Evolutionary conservation across 176 grass and related monocot species (phyloP).

Genomic region (Oryza longistaminata): DNA sequence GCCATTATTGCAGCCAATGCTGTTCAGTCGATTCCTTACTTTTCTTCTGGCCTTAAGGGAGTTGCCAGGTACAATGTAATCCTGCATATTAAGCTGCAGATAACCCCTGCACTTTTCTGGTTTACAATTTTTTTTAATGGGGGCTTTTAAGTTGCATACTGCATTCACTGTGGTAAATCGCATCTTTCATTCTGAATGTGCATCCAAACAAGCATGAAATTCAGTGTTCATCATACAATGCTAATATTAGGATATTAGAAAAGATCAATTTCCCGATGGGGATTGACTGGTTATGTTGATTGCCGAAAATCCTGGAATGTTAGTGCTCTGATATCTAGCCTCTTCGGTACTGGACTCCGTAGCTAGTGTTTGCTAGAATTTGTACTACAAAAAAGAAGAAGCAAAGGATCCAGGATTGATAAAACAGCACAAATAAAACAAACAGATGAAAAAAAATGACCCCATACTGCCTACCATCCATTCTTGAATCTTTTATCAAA

Average conservation of each 20-base stretch:
- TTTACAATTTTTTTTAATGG: conserved; percentile 3
- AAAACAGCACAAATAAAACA: not conserved
- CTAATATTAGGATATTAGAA: conserved; percentile 13
- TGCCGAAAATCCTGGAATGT: not conserved
- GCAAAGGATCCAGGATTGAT: not conserved
- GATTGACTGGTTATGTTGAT: not conserved
- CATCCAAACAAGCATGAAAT: not conserved
- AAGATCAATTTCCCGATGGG: conserved; percentile 6
- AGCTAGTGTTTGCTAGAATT: not conserved
- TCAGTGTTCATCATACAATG: not conserved
- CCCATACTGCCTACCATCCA: not conserved
- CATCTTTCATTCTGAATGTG: not conserved
- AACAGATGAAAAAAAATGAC: not conserved
- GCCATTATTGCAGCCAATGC: conserved; percentile 99
- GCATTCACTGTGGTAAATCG: not conserved
- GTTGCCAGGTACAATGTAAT: conserved; percentile 78
- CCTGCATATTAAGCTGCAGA: conserved; percentile 21
- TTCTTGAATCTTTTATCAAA: not conserved
- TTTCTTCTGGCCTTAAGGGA: conserved; percentile 92
- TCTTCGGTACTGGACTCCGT: not conserved
- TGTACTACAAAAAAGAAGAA: not conserved
- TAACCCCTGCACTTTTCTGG: not conserved
- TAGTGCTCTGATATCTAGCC: not conserved
- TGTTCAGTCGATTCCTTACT: conserved; percentile 93
- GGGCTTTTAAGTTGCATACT: not conserved